Conservation (phyloP, 306 rosid species). For the Acacia confusa region DNA sequence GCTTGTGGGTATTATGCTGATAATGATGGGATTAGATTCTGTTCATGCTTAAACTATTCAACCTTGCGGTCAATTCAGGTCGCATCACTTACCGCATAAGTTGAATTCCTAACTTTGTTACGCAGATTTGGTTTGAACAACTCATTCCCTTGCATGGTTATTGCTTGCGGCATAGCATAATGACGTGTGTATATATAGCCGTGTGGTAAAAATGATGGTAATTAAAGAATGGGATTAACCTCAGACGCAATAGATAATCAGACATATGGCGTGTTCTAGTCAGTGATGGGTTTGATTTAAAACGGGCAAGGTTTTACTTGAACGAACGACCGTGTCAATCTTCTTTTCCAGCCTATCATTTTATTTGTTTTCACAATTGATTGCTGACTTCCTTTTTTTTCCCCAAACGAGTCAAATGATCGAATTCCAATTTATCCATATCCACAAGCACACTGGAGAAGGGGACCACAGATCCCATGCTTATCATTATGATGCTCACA, state of each 20-base stretch:
- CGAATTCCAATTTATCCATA: not conserved
- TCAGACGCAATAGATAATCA: not conserved
- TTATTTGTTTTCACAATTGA: not conserved
- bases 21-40: not conserved
- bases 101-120: not conserved
- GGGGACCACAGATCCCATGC: not conserved
- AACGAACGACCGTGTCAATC: not conserved
- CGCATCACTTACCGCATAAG: not conserved
- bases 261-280: not conserved
- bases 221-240: not conserved
- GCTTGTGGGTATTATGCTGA: too few species aligned
- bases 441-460: not conserved
- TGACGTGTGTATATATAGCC: not conserved
- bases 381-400: not conserved
- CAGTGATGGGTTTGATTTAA: not conserved
- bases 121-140: not conserved
- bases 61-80: not conserved
- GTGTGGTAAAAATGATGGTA: not conserved
- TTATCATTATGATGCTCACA: too few species aligned
- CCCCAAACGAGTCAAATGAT: not conserved
- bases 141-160: not conserved
- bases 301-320: not conserved
- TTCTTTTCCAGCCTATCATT: constrained; percentile 12
- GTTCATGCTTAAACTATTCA: not conserved
- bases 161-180: not conserved